These are phyloP conservation scores for Fusarium dimerum DNA, from an alignment of 2,329 filamentous ascomycete genomes.

Conservation along the genomic window DNA sequence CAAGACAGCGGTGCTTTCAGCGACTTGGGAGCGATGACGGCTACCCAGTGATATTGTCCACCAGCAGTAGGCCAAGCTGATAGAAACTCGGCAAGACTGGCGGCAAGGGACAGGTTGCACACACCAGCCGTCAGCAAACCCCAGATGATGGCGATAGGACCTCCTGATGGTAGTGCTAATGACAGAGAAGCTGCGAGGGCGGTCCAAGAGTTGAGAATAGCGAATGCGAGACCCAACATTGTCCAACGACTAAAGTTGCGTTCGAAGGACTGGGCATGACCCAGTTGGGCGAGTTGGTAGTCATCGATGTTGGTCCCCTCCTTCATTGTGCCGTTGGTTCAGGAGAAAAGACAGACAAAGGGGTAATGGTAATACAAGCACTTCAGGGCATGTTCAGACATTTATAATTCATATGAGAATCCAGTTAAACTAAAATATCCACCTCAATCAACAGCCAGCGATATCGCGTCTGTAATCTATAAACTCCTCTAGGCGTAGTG, in stretches of 20 bases:
- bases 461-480: no score
- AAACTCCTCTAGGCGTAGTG: no score
- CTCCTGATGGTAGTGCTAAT: constrained; percentile 61
- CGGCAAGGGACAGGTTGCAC: constrained; percentile 51
- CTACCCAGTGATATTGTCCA: constrained; percentile 72
- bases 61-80: constrained; percentile 61
- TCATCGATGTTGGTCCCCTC: constrained; percentile 15
- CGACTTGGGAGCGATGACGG: constrained; percentile 33
- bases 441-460: no score
- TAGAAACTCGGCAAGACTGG: constrained; percentile 69
- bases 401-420: no score
- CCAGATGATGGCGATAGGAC: constrained; percentile 67
- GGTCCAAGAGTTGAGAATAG: constrained; percentile 50
- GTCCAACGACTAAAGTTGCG: constrained; percentile 24
- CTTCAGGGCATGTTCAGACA: no score
- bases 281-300: constrained; percentile 19
- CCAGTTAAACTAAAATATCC: no score
- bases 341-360: not conserved
- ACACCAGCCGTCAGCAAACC: constrained; percentile 41
- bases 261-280: constrained; percentile 21
- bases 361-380: not conserved
- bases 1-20: constrained; percentile 30
- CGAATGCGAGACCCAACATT: constrained; percentile 48
- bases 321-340: not conserved
- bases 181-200: constrained; percentile 47